These are phyloP conservation scores for Rosa rugosa DNA, from an alignment of 306 rosid genomes.

Conservation along the genomic window DNA sequence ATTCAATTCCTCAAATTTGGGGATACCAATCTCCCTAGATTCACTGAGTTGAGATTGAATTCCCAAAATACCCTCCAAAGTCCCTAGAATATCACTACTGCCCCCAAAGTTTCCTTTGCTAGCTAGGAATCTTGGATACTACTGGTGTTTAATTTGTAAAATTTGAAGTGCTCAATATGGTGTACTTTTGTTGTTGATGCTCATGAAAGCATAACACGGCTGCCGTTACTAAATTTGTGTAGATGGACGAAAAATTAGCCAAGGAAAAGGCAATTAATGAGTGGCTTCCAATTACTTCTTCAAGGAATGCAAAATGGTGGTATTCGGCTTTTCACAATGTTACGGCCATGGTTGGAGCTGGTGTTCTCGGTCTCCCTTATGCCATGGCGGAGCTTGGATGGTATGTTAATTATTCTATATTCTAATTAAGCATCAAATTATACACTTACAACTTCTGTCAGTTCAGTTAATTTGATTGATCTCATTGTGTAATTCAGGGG, in stretches of 20 bases:
- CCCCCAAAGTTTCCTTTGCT: neutral
- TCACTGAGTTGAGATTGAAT: neutral
- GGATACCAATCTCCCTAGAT: neutral
- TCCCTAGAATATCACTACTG: neutral
- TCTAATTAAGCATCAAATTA: neutral
- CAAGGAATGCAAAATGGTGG: slow-evolving; percentile 74
- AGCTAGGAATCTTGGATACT: neutral
- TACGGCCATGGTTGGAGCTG: slow-evolving; percentile 75
- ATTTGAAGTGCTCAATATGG: neutral
- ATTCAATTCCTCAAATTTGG: neutral
- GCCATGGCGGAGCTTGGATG: slow-evolving; percentile 64
- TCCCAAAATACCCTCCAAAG: neutral
- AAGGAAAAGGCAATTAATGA: slow-evolving; percentile 49
- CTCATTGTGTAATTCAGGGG: slow-evolving; percentile 51
- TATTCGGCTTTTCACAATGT: slow-evolving; percentile 69
- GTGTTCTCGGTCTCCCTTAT: slow-evolving; percentile 61
- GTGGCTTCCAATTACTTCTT: slow-evolving; percentile 60
- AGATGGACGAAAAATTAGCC: slow-evolving; percentile 25
- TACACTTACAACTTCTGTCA: neutral
- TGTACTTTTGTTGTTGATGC: neutral
- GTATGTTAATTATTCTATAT: slow-evolving; percentile 19
- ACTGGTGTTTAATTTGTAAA: neutral
- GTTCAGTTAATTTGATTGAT: neutral
- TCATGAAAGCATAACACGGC: neutral
- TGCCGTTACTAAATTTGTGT: neutral